Conservation (phyloP, 306 rosid genomes). For the Cucurbita moschata region DNA sequence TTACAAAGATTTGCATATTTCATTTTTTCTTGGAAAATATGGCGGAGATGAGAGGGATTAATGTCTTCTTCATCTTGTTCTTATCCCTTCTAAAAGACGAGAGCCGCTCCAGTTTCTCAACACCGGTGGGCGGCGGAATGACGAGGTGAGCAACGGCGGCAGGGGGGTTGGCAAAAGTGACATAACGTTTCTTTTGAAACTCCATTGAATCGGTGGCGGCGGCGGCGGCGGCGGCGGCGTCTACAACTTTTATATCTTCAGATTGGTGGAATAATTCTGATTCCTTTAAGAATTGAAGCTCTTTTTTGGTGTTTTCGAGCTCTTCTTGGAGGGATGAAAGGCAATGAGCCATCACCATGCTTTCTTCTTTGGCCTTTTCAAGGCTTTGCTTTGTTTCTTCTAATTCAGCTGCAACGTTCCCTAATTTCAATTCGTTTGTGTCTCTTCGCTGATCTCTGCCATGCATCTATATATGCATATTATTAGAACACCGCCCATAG, state of each 20-base stretch:
- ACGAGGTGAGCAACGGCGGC: neutral
- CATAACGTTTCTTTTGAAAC: slow-evolving; percentile 82
- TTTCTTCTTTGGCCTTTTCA: slow-evolving; percentile 57
- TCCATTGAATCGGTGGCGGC: slow-evolving; percentile 14
- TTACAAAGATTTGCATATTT: no score
- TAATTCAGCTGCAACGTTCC: slow-evolving; percentile 53
- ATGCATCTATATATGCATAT: slow-evolving; percentile 19
- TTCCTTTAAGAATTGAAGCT: slow-evolving; percentile 47
- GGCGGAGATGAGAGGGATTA: slow-evolving; percentile 59
- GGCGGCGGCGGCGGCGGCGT: neutral
- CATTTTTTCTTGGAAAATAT: slow-evolving; percentile 64
- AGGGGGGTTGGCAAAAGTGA: slow-evolving; percentile 42
- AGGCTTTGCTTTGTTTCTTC: slow-evolving; percentile 68
- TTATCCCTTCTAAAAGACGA: slow-evolving; percentile 45
- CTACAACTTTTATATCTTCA: neutral
- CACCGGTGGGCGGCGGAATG: slow-evolving; percentile 26
- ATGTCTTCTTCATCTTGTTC: slow-evolving; percentile 22
- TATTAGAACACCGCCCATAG: neutral
- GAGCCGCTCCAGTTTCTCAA: slow-evolving; percentile 55
- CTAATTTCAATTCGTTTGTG: slow-evolving; percentile 19
- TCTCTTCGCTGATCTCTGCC: slow-evolving; percentile 20
- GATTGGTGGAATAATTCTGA: neutral
- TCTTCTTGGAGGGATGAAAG: slow-evolving; percentile 65
- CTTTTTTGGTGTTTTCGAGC: slow-evolving; percentile 58
- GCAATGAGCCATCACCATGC: slow-evolving; percentile 69